Base-by-base conservation (phyloP, 2,329 filamentous ascomycete genomes). In the Cladosporium sphaerospermum region DNA sequence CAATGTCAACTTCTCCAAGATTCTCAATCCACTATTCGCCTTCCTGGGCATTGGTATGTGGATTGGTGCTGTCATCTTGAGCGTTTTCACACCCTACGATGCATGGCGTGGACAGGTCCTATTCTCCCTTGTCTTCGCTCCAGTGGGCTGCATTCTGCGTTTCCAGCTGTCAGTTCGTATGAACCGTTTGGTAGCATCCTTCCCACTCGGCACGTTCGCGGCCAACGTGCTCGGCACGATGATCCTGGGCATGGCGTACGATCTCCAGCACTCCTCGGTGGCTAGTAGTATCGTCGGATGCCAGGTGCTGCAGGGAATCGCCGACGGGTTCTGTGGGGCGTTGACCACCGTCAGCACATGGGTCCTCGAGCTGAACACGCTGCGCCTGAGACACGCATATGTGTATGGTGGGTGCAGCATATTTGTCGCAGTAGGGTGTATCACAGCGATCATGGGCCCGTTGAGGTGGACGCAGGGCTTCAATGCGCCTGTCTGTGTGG, bases 181-280 rank as follows among this genome's bases (percentile, higher is more conserved):
- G 9, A 95, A 96, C 61, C 73, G 78, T 0, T 74, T 78, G 23
- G 59, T 81, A 0, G 68, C 81, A 0, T 72, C 76, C 0, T 95
- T 96, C 59, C 90, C 90, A 0, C 67, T 95, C 0, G 90, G 90
- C 3, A 96, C 90, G 0, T 95, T 95, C 62, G 69, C 73, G 1
- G 88, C 85, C 31, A 96, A 96, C 64, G 73, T 92, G 1, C 63
- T 84, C 6, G 90, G 89, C 2, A 89, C 88, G 0, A 76, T 77
- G 0, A 68, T 95, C 9, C 66, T 93, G 43, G 89, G 81, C 10
- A 83, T 88, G 76, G 78, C 81, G 11, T 93, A 80, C 73, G 86
- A 92, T 63, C 71, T 95, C 46, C 86, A 88, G 55, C 87, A 86
- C 62, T 71, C 78, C 3, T 48, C 54, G 23, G 63, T 59, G 3